Conservation (phyloP, 1,284 basidiomycete species). For the Cutaneotrichosporon arboriforme region DNA sequence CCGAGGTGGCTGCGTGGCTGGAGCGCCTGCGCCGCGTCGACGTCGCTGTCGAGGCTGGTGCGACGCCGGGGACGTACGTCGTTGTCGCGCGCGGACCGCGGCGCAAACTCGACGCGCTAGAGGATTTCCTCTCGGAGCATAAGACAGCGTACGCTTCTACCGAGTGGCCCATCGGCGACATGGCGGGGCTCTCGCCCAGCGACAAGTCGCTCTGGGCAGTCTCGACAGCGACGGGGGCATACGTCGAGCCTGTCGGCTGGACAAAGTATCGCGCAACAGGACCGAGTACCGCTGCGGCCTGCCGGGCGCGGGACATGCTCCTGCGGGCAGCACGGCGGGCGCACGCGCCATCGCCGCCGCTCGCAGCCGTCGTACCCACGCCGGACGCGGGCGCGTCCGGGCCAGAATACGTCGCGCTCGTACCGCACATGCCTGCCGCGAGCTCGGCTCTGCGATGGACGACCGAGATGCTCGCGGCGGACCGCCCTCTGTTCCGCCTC, state of each 20-base stretch:
- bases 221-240: conserved; percentile 2
- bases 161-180: conserved; percentile 4
- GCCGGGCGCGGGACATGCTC: conserved; percentile 5
- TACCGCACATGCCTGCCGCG: conserved; percentile 8
- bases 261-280: neutral
- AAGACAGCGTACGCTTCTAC: neutral
- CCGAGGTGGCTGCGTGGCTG: conserved; percentile 1
- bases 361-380: neutral
- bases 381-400: neutral
- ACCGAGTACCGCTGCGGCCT: neutral
- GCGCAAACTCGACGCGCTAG: neutral
- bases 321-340: neutral
- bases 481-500: conserved; percentile 13
- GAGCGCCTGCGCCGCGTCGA: neutral
- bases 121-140: neutral
- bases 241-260: conserved; percentile 1
- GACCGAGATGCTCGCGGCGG: conserved; percentile 1
- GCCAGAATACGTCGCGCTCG: neutral
- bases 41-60: neutral
- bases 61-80: neutral
- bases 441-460: conserved; percentile 10
- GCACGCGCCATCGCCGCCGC: neutral
- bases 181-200: conserved; percentile 4
- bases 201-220: conserved; percentile 3
- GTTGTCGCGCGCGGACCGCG: too few species aligned